Percentiles rank a stretch among this genome's conserved stretches.
Evolutionary conservation across 2,329 filamentous ascomycete genomes (phyloP).

Genomic region (Bipolaris zeicola): DNA sequence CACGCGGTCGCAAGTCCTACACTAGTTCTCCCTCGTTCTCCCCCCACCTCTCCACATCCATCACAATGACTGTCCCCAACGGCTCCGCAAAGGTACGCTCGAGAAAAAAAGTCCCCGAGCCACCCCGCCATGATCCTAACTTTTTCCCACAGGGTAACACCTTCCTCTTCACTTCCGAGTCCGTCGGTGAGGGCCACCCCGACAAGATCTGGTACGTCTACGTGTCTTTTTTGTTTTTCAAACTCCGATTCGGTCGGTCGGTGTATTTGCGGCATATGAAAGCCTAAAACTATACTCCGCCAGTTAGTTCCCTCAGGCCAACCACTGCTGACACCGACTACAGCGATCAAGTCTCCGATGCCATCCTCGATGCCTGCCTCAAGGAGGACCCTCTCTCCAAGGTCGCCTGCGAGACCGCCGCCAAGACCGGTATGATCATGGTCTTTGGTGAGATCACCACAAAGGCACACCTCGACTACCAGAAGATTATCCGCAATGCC

Average conservation of each 20-base stretch:
- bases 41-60: constrained; percentile 21
- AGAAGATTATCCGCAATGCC: constrained; percentile 90
- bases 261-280: not conserved
- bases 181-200: constrained; percentile 68
- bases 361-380: constrained; percentile 97
- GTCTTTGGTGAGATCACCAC: constrained; percentile 85
- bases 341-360: constrained; percentile 95
- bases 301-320: not conserved
- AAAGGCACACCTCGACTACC: constrained; percentile 94
- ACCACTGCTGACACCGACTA: constrained; percentile 31
- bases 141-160: constrained; percentile 36
- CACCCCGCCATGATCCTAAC: constrained; percentile 22
- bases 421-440: constrained; percentile 99
- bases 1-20: constrained; percentile 48
- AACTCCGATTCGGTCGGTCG: not conserved
- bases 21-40: constrained; percentile 32
- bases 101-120: constrained; percentile 1
- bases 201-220: constrained; percentile 81
- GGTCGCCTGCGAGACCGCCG: constrained; percentile 97
- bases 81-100: constrained; percentile 35
- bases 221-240: not conserved
- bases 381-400: constrained; percentile 95
- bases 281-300: not conserved
- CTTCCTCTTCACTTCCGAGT: constrained; percentile 59
- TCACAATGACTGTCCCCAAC: constrained; percentile 38